Base-by-base conservation (phyloP, 2,329 filamentous ascomycete genomes). In the Epichloe hybrida region DNA sequence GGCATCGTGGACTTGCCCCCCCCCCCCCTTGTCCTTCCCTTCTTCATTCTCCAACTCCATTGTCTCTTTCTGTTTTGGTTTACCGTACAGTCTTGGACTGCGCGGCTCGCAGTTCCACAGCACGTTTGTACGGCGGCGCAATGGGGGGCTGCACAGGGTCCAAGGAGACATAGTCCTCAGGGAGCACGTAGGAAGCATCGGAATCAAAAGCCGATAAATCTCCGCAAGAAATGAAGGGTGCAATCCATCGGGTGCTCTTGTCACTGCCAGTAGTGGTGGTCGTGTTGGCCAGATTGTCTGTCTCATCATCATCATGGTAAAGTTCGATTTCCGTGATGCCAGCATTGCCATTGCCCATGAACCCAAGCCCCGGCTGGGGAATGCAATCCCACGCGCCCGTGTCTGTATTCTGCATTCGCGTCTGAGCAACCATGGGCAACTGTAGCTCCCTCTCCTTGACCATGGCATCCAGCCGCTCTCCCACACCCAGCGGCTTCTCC, bases 141-240 rank as follows among this genome's bases (percentile, higher is more conserved):
- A 93, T 98, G 93, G 93, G 93, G 31, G 91, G 91, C 65, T 97
- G 93, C 35, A 98, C 80, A 0, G 93, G 93, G 64, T 96, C 89
- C 46, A 97, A 76, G 57, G 85, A 90, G 49, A 94, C 79, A 62
- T 94, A 80, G 57, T 89, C 86, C 53, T 90, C 85, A 0, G 93
- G 90, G 17, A 98, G 73, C 57, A 85, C 80, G 67, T 97, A 96
- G 4, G 90, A 93, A 4, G 93, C 91, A 73, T 98, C 93, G 0
- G 91, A 89, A 70, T 98, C 93, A 70, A 90, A 98, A 11, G 88
- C 83, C 23, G 89, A 94, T 50, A 98, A 75, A 68, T 98, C 93
- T 44, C 93, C 93, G 65, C 93, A 98, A n/a, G 93, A 90, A 60
- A 98, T 79, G 64, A 98, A 98, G 0, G 91, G 89, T 3, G 90